Evolutionary conservation across 2,329 filamentous ascomycete genomes (phyloP).

Genomic region (Eutypa lata): DNA sequence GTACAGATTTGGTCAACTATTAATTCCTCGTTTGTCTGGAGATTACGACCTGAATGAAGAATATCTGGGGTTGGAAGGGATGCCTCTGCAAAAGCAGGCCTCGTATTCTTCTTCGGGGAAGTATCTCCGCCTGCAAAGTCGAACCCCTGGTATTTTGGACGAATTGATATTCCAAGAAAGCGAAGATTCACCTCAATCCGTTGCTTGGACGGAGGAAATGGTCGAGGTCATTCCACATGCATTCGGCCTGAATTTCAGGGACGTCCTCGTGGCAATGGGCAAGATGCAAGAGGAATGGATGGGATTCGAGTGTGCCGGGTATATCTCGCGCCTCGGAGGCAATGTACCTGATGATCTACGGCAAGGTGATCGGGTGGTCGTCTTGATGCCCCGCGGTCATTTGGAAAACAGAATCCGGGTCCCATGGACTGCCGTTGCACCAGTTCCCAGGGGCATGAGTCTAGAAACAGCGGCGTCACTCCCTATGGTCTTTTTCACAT

Average conservation of each 20-base stretch:
- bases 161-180: neutral
- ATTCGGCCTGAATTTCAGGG: neutral
- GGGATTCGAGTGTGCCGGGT: neutral
- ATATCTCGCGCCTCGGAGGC: neutral
- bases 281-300: neutral
- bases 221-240: neutral
- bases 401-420: conserved; percentile 1
- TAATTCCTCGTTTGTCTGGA: no score
- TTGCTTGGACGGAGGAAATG: no score
- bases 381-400: neutral
- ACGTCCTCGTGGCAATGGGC: neutral
- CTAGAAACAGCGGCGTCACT: conserved; percentile 10
- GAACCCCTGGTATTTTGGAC: conserved; percentile 9
- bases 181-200: neutral
- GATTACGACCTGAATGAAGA: no score
- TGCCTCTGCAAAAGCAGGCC: no score
- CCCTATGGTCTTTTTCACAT: conserved; percentile 4
- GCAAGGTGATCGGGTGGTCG: neutral
- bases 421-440: no score
- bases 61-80: no score
- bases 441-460: no score
- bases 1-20: no score
- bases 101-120: no score
- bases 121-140: no score
- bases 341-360: neutral